Base-by-base conservation (phyloP, 306 rosid genomes). In the Quercus variabilis region DNA sequence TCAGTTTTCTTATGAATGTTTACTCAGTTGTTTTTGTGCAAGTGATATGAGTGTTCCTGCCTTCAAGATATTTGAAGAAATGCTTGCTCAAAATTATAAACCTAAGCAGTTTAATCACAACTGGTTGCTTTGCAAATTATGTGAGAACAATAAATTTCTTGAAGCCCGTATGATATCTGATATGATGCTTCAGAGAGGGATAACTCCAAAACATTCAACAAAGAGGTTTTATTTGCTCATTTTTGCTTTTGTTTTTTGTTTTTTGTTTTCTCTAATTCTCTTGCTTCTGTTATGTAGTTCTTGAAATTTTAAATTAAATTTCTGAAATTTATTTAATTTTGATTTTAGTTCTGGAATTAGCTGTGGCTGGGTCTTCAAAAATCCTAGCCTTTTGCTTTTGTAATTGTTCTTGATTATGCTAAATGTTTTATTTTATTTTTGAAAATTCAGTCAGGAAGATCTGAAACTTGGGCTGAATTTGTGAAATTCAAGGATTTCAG, bases 21-120 rank as follows among this genome's bases (percentile, higher is more conserved):
- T 83, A 69, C 72, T 83, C 15, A 25, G 63, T 12, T 83, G 57
- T 60, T 78, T 83, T 59, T 74, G 80, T 59, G 41, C 74, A 4
- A 33, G 57, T 23, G 76, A 63, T 52, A 13, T 69, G 26, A 71
- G 59, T 69, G 75, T 46, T 74, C 10, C 12, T 33, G 80, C 80
- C 52, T 78, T 35, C 74, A 78, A 81, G 77, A 31, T 83, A 74
- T 83, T 68, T 51, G 77, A 83, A 74, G 86, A 83, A 67, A 78
- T 83, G 86, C 20, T 83, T 51, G 69, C 77, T 10, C 59, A 46
- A 12, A n/a, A 60, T 78, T 75, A 78, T 74, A 31, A 10, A 26
- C 74, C 52, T 58, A 1, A 57, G 77, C 67, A 4, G 21, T 25
- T 49, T 51, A 57, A 63, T 51, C 26, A 19, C 79, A 10, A 58